A percentile compares a stretch with the other conserved stretches of the same genome.
Conservation (phyloP, 2,329 filamentous ascomycete species). For the Pestalotiopsis sp. region DNA sequence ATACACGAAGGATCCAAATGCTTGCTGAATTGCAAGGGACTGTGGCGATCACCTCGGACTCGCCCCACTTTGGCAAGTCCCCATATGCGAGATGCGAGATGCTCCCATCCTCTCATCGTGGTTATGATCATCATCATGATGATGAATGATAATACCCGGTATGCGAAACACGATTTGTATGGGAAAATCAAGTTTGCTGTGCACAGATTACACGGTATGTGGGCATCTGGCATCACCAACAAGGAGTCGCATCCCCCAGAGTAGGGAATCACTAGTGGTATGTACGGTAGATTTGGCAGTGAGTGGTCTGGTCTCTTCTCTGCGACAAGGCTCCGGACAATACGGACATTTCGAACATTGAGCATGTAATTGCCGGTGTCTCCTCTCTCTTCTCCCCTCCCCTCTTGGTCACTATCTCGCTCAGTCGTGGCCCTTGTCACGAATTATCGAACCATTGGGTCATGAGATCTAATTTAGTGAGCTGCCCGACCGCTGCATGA, state of each 20-base stretch:
- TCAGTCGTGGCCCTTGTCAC: background rate
- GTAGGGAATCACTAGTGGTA: too few species aligned
- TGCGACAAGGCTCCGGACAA: background rate
- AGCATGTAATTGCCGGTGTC: background rate
- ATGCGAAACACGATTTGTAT: background rate
- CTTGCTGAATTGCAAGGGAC: background rate
- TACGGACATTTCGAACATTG: background rate
- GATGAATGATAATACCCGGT: background rate
- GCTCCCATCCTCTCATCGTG: background rate
- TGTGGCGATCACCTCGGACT: background rate
- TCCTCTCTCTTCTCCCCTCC: background rate
- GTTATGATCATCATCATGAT: background rate
- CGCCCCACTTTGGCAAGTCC: background rate
- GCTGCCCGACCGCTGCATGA: background rate
- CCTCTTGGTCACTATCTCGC: background rate
- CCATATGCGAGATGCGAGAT: background rate
- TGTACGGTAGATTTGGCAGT: background rate
- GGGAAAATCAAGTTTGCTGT: background rate
- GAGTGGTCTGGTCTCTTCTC: background rate
- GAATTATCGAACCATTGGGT: background rate
- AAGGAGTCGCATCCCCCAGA: background rate
- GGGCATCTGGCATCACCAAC: background rate
- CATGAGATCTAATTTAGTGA: background rate
- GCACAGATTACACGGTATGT: too few species aligned
- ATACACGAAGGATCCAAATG: background rate